These are phyloP conservation scores for Tricholoma hemisulphureum DNA, from an alignment of 768 basidiomycete species.

Conservation along the genomic window DNA sequence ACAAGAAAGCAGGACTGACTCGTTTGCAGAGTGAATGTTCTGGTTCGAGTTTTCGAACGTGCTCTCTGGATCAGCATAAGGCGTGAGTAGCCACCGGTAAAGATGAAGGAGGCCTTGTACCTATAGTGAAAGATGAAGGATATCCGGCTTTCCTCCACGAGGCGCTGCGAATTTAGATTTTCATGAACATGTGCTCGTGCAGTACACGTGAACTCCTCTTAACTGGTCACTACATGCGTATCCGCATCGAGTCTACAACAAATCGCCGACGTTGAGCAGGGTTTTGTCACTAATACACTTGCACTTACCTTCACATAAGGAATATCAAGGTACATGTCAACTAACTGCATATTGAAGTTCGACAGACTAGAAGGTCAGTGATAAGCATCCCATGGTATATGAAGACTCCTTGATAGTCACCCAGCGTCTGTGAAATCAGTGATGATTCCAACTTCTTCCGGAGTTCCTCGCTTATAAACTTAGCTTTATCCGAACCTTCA, in stretches of 20 bases:
- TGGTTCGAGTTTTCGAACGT: conserved; percentile 75
- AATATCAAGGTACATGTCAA: conserved; percentile 78
- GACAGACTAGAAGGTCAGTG: conserved; percentile 56
- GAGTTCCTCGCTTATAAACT: conserved; percentile 52
- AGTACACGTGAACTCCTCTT: conserved; percentile 32
- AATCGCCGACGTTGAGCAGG: conserved; percentile 12
- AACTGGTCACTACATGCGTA: conserved; percentile 96
- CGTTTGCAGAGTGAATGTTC: conserved; percentile 77
- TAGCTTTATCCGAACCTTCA: conserved; percentile 12
- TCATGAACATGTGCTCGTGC: conserved; percentile 28
- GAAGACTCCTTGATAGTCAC: conserved; percentile 34
- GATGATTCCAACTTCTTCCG: conserved; percentile 81
- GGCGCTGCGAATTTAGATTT: conserved; percentile 43
- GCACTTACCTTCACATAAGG: conserved; percentile 63
- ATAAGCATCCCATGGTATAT: conserved; percentile 6
- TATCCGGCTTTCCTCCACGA: conserved; percentile 88
- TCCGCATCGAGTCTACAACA: conserved; percentile 74
- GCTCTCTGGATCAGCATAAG: conserved; percentile 46
- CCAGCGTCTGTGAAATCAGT: conserved; percentile 74
- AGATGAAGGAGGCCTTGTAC: conserved; percentile 37
- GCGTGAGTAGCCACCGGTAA: conserved; percentile 14
- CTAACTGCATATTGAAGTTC: conserved; percentile 72
- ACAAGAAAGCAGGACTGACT: conserved; percentile 54
- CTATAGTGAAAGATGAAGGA: conserved; percentile 80
- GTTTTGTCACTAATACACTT: conserved; percentile 1